These are phyloP conservation scores for Aspergillus heteromorphus DNA, from an alignment of 495 filamentous ascomycete genomes.

Conservation along the genomic window DNA sequence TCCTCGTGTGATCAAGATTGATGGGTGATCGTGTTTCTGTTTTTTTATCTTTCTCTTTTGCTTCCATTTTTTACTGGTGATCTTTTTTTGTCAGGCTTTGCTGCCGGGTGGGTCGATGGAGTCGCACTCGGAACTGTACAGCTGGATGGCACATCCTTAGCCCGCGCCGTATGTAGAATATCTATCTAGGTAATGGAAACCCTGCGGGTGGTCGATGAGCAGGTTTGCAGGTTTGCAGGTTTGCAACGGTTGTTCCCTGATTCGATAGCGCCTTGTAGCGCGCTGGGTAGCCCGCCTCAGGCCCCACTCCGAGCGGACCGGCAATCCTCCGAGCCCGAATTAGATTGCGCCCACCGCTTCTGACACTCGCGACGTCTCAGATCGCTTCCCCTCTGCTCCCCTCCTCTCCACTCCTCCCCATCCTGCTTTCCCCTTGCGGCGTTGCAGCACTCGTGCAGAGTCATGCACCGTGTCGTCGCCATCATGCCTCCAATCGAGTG, in stretches of 20 bases:
- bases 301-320: conserved; percentile 8
- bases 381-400: neutral
- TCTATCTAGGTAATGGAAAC: neutral
- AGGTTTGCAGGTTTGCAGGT: too few relatives aligned
- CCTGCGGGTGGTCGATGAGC: neutral
- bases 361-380: conserved; percentile 6
- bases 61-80: neutral
- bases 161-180: neutral
- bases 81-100: neutral
- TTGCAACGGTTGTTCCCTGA: too few relatives aligned
- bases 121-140: too few relatives aligned
- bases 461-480: too few relatives aligned
- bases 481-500: too few relatives aligned
- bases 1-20: conserved; percentile 31
- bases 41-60: conserved; percentile 1
- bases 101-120: neutral
- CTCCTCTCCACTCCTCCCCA: too few relatives aligned
- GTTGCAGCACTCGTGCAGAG: too few relatives aligned
- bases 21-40: conserved; percentile 6
- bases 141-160: neutral
- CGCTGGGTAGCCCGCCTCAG: neutral
- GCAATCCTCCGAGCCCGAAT: neutral
- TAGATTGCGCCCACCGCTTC: neutral
- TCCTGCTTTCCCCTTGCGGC: too few relatives aligned
- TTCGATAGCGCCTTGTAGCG: too few relatives aligned